Evolutionary conservation across 805 yeast genomes (phyloP).

Genomic region (Clavispora fructus): DNA sequence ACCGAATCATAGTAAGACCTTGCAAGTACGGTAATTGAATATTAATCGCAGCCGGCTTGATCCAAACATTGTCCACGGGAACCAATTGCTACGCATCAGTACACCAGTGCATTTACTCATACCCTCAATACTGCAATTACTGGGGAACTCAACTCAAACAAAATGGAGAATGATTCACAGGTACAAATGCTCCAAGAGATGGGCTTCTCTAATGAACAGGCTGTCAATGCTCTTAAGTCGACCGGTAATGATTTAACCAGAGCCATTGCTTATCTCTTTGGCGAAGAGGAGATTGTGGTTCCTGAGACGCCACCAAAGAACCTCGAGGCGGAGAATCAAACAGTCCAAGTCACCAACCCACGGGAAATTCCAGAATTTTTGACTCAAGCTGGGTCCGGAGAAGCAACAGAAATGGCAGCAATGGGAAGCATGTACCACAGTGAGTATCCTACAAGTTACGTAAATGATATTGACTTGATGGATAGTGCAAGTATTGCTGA

Average conservation of each 20-base stretch:
- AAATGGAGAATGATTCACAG: slow-evolving; percentile 5
- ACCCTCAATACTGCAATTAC: background rate
- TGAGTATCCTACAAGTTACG: background rate
- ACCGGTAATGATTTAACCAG: slow-evolving; percentile 12
- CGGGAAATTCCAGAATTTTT: slow-evolving; percentile 27
- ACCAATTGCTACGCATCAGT: background rate
- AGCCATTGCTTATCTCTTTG: slow-evolving; percentile 16
- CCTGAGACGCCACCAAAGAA: background rate
- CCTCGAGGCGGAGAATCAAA: slow-evolving; percentile 7
- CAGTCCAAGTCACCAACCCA: slow-evolving; percentile 25
- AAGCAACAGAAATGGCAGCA: background rate
- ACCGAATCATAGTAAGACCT: too few relatives aligned
- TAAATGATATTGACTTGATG: background rate
- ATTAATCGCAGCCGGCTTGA: too few relatives aligned
- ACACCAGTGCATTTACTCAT: background rate
- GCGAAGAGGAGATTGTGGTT: slow-evolving; percentile 11
- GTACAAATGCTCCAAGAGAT: slow-evolving; percentile 14
- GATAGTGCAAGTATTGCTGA: background rate
- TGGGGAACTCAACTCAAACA: background rate
- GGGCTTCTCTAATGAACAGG: slow-evolving; percentile 16
- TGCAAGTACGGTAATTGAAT: too few relatives aligned
- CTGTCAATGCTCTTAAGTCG: slow-evolving; percentile 11
- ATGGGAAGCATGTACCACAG: background rate
- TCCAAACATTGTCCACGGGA: too few relatives aligned
- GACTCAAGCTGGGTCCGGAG: slow-evolving; percentile 3